phyloP scores from a whole-genome alignment of 306 rosid genomes.

The Prunus salicina region DNA sequence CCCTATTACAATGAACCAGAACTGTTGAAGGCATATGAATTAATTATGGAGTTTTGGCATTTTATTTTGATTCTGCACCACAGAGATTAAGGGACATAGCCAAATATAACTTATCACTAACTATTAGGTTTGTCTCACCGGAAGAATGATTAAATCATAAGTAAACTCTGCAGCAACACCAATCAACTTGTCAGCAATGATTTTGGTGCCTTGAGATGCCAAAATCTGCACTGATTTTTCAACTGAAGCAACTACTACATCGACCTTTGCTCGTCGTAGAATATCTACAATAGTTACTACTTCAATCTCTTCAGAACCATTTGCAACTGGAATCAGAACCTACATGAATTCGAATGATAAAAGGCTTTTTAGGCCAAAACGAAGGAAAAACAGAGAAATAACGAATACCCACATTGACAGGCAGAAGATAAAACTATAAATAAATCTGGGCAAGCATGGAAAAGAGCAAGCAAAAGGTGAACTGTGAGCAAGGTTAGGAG shows the following conservation, averaged over 20 bases:
- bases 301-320: conserved; percentile 91
- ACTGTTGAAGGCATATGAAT: neutral
- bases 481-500: neutral
- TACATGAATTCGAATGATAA: conserved; percentile 24
- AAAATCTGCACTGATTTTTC: conserved; percentile 61
- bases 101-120: conserved; percentile 15
- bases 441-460: neutral
- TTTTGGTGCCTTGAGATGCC: conserved; percentile 69
- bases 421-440: neutral
- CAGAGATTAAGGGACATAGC: neutral
- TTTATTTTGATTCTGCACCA: neutral
- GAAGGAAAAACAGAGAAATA: neutral
- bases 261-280: conserved; percentile 83
- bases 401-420: neutral
- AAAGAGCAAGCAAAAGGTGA: neutral
- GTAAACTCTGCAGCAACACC: conserved; percentile 62
- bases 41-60: neutral
- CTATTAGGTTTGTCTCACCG: conserved; percentile 47
- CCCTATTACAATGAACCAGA: conserved; percentile 48
- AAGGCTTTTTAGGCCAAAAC: neutral
- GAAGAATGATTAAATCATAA: conserved; percentile 83
- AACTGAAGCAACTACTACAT: conserved; percentile 80
- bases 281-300: conserved; percentile 76
- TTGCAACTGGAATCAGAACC: conserved; percentile 90
- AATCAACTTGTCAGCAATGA: conserved; percentile 74